Base-by-base conservation (phyloP, 2,329 filamentous ascomycete genomes). In the Microcyclospora pomicola region DNA sequence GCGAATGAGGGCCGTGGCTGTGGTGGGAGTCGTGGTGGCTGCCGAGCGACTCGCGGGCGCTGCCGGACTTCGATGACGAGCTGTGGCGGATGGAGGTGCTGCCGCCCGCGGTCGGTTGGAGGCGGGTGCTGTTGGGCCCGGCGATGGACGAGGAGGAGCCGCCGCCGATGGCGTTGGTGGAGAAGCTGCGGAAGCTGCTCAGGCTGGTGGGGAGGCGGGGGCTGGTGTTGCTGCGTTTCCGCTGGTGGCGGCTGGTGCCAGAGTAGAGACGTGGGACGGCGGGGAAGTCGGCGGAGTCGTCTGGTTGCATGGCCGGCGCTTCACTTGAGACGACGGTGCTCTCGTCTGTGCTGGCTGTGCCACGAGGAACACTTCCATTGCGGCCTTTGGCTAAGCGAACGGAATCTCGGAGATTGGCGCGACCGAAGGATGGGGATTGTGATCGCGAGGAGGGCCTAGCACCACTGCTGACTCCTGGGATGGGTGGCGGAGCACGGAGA, bases 221-320 rank as follows among this genome's bases (percentile, higher is more conserved):
- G 9, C 82, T 82, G 0, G 87, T 94, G 54, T 88, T 92, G 64
- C 86, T 94, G 45, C 87, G 73, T 64, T 92, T 93, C 42, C 88
- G 80, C 6, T 77, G 77, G 56, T 95, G 87, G 12, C 49, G 48
- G 43, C 60, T 63, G 6, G 67, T 67, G 12, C 73, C 67, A 24
- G 78, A 75, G 42, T 71, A 66, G 61, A 82, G 82, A 4, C 82
- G 75, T 2, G 79, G 78, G 33, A 87, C 78, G 42, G 73, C 65
- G 0, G 82, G 82, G 29, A 82, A 78, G 45, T 82, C 77, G 0
- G 82, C 82, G 12, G 75, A 71, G 31, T 80, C 76, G 33, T 65
- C 15, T 65, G 78, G 31, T 6, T 31, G 30, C 30, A 9, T 6
- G 9, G 14, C 12, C 7, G 19, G 19, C 12, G 16, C 13, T 5